Base-by-base conservation (phyloP, 495 filamentous ascomycete species). In the Hypoxylon lienhwacheense region DNA sequence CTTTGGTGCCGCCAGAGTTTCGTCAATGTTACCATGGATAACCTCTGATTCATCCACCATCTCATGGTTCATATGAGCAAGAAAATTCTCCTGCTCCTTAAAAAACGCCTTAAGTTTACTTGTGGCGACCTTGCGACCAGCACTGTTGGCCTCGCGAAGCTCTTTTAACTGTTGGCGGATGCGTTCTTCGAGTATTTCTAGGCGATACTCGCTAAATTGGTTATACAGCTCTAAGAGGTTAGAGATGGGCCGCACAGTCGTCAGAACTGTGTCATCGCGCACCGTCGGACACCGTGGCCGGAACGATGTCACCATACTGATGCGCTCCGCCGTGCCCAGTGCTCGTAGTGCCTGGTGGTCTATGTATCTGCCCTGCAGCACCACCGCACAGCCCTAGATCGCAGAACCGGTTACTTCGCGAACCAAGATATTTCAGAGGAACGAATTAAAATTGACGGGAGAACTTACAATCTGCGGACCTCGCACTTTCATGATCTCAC, bases 231-330 rank as follows among this genome's bases (percentile, higher is more conserved):
- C 85, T 7, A 76, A 73, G 4, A 88, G 73, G 58, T 86, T 72
- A 1, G 84, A 87, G 32, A 88, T 79, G 1, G 78, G 76, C 10
- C 85, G 79, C 17, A 88, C 83, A 0, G 84, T 86, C 6, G 76
- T 81, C 33, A 89, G 75, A 19, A 85, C 80, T 4, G 83, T 83
- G 53, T 87, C 85, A 54, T 89, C 86, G 14, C 75, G 78, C 35
- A 82, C 60, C n/a, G 64, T 70, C 2, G 85, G 73, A 28, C 73
- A 74, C 14, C 76, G 77, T 2, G 85, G 83, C 5, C 86, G 77
- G 70, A 88, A 88, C 5, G 85, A 87, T 4, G 85, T 88, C 17
- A 88, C 85, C 76, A 86, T 84, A 21, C 81, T 85, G 68, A 88
- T 86, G 31, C 85, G 81, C 66, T 88, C 86, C 14, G 78, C 77